Conservation (phyloP, 345 rosid species). For the Eucalyptus guilfoylei region DNA sequence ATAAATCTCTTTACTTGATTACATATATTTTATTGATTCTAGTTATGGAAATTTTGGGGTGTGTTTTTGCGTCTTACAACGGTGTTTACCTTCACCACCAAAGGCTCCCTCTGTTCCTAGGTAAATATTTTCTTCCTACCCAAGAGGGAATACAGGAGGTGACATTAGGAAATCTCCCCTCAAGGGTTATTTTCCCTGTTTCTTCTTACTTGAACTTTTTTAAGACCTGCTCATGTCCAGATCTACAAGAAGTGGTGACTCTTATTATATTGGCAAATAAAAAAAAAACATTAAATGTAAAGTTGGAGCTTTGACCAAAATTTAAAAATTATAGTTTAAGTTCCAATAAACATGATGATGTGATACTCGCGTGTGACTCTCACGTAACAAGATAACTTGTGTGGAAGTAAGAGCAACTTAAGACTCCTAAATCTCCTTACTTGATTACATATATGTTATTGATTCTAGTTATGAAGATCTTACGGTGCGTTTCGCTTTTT, state of each 20-base stretch:
- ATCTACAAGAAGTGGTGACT: background rate
- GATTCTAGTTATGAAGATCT: too few relatives aligned
- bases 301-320: background rate
- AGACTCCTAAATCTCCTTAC: background rate
- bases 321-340: background rate
- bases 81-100: too few relatives aligned
- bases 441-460: too few relatives aligned
- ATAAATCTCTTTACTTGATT: too few relatives aligned
- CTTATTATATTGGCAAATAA: background rate
- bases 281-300: background rate
- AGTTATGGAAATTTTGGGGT: too few relatives aligned
- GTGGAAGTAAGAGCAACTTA: background rate
- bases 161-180: too few relatives aligned
- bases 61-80: too few relatives aligned
- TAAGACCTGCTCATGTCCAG: fast-evolving
- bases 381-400: background rate
- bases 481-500: fast-evolving
- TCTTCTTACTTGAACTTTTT: too few relatives aligned
- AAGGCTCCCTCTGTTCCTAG: too few relatives aligned
- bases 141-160: fast-evolving
- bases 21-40: too few relatives aligned
- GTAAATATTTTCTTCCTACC: too few relatives aligned
- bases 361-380: background rate
- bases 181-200: too few relatives aligned
- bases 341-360: background rate